These are phyloP conservation scores for Aspergillus sp. DNA, from an alignment of 2,329 filamentous ascomycete species.

Conservation along the genomic window DNA sequence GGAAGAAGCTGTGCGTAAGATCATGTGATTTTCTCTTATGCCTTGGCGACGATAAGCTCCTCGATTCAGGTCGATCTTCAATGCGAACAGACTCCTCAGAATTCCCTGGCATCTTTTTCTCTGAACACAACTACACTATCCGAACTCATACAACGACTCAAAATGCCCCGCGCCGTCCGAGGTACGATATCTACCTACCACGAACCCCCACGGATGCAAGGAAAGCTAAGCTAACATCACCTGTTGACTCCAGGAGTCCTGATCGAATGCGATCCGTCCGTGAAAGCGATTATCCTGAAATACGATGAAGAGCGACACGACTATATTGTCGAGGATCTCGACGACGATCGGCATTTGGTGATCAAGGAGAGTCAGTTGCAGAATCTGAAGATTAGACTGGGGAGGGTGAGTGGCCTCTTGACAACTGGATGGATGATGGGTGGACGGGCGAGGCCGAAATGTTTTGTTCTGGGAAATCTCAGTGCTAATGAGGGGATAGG, in stretches of 20 bases:
- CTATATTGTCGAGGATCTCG: slow-evolving; percentile 54
- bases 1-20: too few species aligned
- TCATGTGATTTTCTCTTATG: neutral
- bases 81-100: neutral
- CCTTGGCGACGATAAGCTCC: neutral
- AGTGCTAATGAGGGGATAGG: slow-evolving; percentile 34
- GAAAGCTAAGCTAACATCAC: slow-evolving; percentile 7
- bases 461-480: neutral
- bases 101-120: neutral
- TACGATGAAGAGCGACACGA: slow-evolving; percentile 53
- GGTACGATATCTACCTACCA: slow-evolving; percentile 28
- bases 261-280: slow-evolving; percentile 54
- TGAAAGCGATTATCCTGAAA: slow-evolving; percentile 55
- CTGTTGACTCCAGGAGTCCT: slow-evolving; percentile 42
- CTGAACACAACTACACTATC: neutral
- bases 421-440: neutral
- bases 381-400: slow-evolving; percentile 47
- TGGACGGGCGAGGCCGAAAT: neutral
- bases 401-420: slow-evolving; percentile 36
- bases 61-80: neutral
- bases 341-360: slow-evolving; percentile 51
- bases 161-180: slow-evolving; percentile 48
- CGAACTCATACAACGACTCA: slow-evolving; percentile 6
- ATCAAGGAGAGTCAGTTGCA: slow-evolving; percentile 52
- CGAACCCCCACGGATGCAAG: neutral